Conservation (phyloP, 2,329 filamentous ascomycete species). For the Hymenoscyphus salicellus region DNA sequence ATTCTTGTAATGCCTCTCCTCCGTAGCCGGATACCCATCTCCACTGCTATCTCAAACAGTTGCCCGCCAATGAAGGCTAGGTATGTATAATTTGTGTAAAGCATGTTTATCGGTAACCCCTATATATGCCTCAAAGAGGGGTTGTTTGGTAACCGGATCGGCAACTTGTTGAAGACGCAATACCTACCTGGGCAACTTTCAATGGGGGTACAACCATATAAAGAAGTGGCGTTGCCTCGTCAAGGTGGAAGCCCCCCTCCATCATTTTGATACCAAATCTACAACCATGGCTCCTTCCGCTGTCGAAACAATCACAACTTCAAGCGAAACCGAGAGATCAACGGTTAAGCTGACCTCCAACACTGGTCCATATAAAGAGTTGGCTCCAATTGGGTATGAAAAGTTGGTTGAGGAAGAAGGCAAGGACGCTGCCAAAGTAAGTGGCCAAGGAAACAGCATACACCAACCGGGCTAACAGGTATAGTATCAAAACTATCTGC, state of each 20-base stretch:
- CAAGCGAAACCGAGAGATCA: constrained; percentile 13
- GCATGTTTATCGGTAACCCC: not conserved
- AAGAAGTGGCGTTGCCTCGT: not conserved
- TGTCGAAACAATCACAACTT: constrained; percentile 28
- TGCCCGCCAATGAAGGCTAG: constrained; percentile 5
- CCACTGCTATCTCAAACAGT: not conserved
- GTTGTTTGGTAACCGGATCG: not conserved
- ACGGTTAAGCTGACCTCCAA: constrained; percentile 25
- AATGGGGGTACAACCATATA: not conserved
- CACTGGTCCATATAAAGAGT: constrained; percentile 33
- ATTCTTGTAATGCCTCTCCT: not conserved
- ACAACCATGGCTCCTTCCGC: constrained; percentile 33
- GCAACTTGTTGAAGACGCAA: constrained; percentile 4
- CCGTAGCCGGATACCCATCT: not conserved
- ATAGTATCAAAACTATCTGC: constrained; percentile 69
- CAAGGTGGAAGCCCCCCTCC: not conserved
- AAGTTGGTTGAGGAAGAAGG: constrained; percentile 33
- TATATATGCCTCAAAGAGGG: constrained; percentile 5
- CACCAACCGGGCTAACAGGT: not conserved
- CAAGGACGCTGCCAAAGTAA: constrained; percentile 32
- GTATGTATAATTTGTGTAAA: not conserved
- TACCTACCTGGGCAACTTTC: not conserved
- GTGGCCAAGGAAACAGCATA: not conserved
- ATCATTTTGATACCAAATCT: constrained; percentile 1
- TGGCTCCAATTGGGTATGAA: constrained; percentile 33